Conservation (phyloP, 2,329 filamentous ascomycete genomes). For the Malbranchea zuffiana region DNA sequence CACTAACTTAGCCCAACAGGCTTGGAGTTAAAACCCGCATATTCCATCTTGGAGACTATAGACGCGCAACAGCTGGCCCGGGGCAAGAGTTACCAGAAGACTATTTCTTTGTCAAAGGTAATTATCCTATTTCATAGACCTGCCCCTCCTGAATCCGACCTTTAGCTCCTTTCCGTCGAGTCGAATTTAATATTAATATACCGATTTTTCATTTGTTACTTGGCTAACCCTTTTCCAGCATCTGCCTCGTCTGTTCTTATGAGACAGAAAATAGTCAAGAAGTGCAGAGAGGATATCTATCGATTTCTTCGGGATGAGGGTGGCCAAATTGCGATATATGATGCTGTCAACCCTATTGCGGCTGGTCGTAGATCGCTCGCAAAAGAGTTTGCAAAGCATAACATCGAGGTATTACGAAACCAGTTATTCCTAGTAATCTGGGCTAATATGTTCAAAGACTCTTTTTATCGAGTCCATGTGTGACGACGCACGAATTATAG, state of each 20-base stretch:
- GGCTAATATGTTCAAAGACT: constrained; percentile 46
- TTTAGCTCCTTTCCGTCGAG: neutral
- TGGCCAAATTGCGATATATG: constrained; percentile 95
- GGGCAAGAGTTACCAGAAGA: constrained; percentile 83
- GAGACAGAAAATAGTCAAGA: constrained; percentile 93
- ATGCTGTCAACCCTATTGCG: constrained; percentile 88
- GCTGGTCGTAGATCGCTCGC: constrained; percentile 71
- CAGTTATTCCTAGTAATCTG: neutral
- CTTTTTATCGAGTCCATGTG: constrained; percentile 95
- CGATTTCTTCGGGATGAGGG: constrained; percentile 94
- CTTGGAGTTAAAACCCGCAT: constrained; percentile 96
- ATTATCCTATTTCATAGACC: constrained; percentile 9
- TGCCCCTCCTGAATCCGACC: neutral
- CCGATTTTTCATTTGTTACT: constrained; percentile 6
- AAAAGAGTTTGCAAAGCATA: constrained; percentile 95
- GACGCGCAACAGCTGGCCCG: constrained; percentile 75
- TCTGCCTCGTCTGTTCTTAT: constrained; percentile 85
- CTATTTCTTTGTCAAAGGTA: constrained; percentile 88
- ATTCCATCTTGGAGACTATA: constrained; percentile 94
- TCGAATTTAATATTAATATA: neutral
- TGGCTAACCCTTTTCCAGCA: constrained; percentile 33
- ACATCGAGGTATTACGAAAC: constrained; percentile 58
- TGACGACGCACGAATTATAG: constrained; percentile 82
- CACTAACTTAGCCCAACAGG: constrained; percentile 38
- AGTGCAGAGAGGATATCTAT: constrained; percentile 94